A percentile compares a stretch with the other conserved stretches of the same genome.
phyloP scores from a whole-genome alignment of 176 grass and related monocot species.

The Puccinellia tenuiflora region DNA sequence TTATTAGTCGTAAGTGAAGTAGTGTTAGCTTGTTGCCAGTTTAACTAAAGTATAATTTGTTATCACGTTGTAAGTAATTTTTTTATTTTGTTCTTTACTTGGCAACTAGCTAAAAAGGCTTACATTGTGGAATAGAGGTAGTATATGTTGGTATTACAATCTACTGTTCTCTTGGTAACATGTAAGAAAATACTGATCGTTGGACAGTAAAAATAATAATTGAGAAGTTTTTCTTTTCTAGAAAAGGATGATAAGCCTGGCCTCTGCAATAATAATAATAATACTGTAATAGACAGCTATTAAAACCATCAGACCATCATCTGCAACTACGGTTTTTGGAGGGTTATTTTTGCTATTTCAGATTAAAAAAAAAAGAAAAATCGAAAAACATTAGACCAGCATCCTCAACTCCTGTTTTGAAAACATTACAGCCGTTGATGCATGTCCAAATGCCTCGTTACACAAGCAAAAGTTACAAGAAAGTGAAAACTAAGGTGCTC shows the following conservation, averaged over 20 bases:
- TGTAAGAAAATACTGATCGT: too few relatives aligned
- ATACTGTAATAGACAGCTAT: background rate
- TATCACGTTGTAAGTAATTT: too few relatives aligned
- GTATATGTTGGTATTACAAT: too few relatives aligned
- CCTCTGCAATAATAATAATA: background rate
- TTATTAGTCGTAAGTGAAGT: background rate
- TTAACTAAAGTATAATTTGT: too few relatives aligned
- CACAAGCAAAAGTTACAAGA: constrained; percentile 1
- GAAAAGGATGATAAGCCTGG: too few relatives aligned
- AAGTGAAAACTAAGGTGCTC: background rate
- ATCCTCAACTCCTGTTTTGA: background rate
- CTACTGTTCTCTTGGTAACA: too few relatives aligned
- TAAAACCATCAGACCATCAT: too few relatives aligned
- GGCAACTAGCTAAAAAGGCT: too few relatives aligned
- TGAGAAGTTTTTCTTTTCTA: too few relatives aligned
- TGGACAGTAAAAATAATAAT: background rate
- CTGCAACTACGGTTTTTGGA: too few relatives aligned
- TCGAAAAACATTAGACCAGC: background rate
- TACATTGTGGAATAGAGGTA: too few relatives aligned
- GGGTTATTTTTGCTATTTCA: background rate
- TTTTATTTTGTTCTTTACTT: too few relatives aligned
- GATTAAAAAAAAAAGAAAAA: background rate
- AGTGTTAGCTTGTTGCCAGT: background rate
- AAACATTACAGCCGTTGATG: constrained; percentile 14
- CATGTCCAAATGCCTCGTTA: constrained; percentile 11